Base-by-base conservation (phyloP, 202 grass and related monocot genomes). In the Dendrocalamus latiflorus region DNA sequence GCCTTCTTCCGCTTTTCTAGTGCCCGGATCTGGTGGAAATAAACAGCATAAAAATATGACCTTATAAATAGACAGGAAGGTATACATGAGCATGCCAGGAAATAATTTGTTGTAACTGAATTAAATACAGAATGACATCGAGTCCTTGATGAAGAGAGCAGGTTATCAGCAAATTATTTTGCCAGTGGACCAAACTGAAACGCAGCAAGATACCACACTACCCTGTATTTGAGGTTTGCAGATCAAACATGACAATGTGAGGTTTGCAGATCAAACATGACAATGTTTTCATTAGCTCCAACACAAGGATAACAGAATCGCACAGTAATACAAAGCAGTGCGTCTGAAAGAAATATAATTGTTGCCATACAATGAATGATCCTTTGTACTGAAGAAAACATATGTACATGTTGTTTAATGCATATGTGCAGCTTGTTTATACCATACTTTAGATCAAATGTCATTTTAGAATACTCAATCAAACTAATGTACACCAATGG, bases 1-100 rank as follows among this genome's bases (percentile, higher is more conserved):
- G 87, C 89, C 73, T 92, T 99, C 81, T 98, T 88, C 71, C 85
- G 88, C 91, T 95, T 99, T 48, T 91, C 89, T 51, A 95, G 78
- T 8, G 91, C 91, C 12, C 95, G 91, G 76, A 95, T 89, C 93
- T 98, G 86, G 8, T 75, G 6, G 8, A 26, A 78, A 83, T 36
- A 74, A 70, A 70, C 18, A 79, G 20, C 49, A 10, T 36, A 20
- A 60, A 72, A 60, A 72, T 50, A 65, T 2, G 33, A 58, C 38
- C 14, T 3, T 5, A 14, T 53, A 53, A 20, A 60, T 65, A 72
- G 20, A 51, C 9, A 5, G 57, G 42, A 53, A 65, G 44, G 15
- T 0, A 44, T 55, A 17, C 9, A 83, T 43, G 21, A 26, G 3
- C 28, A 16, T 39, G 3, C 1, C 24, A 7, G 22, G 38, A 49